A percentile compares a stretch with the other conserved stretches of the same genome.
phyloP scores from a whole-genome alignment of 106 monocot genomes.

The Platanthera zijinensis region DNA sequence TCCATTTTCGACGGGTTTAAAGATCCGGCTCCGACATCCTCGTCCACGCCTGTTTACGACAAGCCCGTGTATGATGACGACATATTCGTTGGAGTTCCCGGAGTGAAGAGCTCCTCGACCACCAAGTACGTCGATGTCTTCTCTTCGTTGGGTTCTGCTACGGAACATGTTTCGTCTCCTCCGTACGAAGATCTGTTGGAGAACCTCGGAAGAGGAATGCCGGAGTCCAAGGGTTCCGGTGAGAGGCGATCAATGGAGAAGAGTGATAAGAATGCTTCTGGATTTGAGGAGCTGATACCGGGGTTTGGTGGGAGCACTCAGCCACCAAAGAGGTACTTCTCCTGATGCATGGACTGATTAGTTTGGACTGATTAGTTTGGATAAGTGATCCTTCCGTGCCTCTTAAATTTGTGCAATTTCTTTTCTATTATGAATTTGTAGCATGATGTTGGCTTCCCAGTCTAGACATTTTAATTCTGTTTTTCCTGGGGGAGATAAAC shows the following conservation, averaged over 20 bases:
- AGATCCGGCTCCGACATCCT: constrained; percentile 10
- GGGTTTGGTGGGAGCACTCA: constrained; percentile 42
- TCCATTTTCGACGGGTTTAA: constrained; percentile 26
- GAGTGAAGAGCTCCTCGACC: constrained; percentile 26
- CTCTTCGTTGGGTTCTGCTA: constrained; percentile 6
- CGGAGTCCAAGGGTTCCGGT: constrained; percentile 5
- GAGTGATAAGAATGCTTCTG: constrained; percentile 6
- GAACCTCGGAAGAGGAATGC: constrained; percentile 17
- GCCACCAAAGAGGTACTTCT: constrained; percentile 18
- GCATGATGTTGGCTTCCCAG: not conserved
- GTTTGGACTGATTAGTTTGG: no score
- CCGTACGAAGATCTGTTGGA: constrained; percentile 34
- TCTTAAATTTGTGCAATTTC: not conserved
- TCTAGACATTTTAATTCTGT: not conserved
- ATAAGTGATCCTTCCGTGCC: not conserved
- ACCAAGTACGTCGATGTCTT: constrained; percentile 41
- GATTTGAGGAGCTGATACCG: constrained; percentile 54
- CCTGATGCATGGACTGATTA: not conserved
- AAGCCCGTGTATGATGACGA: constrained; percentile 60
- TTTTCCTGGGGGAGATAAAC: not conserved
- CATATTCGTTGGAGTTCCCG: constrained; percentile 54
- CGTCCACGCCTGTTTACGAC: constrained; percentile 41
- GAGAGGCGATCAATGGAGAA: constrained; percentile 3
- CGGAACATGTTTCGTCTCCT: constrained; percentile 8
- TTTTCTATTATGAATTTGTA: not conserved